phyloP scores from a whole-genome alignment of 257 asterid genomes.

The Nicotiana knightiana region DNA sequence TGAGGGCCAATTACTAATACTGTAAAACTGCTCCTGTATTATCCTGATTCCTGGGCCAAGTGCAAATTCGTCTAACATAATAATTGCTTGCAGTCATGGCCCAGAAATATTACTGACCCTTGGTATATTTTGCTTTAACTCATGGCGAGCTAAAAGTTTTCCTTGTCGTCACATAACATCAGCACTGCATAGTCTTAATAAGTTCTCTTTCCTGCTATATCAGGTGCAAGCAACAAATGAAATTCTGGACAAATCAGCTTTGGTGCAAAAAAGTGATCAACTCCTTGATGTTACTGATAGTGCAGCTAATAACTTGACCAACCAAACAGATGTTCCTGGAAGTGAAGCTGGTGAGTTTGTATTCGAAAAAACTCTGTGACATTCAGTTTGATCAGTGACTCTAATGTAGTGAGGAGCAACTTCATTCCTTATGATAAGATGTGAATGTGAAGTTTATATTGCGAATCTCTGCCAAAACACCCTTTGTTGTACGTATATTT shows the following conservation, averaged over 20 bases:
- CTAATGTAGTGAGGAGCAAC: not conserved
- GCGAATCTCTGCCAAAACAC: not conserved
- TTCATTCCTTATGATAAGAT: not conserved
- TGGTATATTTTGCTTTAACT: not conserved
- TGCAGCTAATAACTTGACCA: constrained; percentile 20
- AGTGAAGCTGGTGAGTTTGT: constrained; percentile 34
- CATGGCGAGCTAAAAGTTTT: not conserved
- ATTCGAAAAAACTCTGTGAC: not conserved
- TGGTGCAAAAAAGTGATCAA: constrained; percentile 27
- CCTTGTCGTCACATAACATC: not conserved
- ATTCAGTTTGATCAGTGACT: too few species aligned
- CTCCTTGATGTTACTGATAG: constrained; percentile 19
- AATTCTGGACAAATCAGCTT: constrained; percentile 23
- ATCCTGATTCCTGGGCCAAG: not conserved
- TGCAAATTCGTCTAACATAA: not conserved
- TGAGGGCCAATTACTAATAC: not conserved
- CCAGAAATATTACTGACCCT: not conserved
- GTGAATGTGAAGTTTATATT: not conserved
- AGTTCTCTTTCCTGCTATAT: constrained; percentile 5
- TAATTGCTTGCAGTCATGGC: not conserved
- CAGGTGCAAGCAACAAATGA: constrained; percentile 41
- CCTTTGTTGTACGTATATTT: not conserved
- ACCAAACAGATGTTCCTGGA: constrained; percentile 27
- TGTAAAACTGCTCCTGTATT: not conserved
- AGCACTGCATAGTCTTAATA: not conserved